These are phyloP conservation scores for Hypoxylon perforatum DNA, from an alignment of 495 filamentous ascomycete genomes.

Conservation along the genomic window DNA sequence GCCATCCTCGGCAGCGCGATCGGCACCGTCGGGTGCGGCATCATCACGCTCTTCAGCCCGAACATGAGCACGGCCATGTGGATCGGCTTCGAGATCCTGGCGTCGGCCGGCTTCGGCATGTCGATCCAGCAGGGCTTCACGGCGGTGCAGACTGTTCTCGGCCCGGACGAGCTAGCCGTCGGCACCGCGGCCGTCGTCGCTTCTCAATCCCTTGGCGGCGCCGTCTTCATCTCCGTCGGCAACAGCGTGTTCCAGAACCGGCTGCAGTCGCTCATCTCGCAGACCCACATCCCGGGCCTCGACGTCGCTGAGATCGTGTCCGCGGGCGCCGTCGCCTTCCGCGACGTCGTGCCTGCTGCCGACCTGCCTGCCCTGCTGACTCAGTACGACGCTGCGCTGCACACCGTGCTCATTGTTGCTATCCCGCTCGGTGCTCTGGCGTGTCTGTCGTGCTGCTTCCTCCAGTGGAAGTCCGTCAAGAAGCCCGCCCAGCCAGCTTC, in stretches of 20 bases:
- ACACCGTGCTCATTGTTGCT: slow-evolving; percentile 43
- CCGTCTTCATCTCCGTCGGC: slow-evolving; percentile 67
- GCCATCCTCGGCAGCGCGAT: slow-evolving; percentile 69
- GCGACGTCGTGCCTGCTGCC: slow-evolving; percentile 43
- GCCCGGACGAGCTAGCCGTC: slow-evolving; percentile 60
- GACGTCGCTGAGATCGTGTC: slow-evolving; percentile 46
- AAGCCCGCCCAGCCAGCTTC: slow-evolving; percentile 22
- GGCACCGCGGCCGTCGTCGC: slow-evolving; percentile 69
- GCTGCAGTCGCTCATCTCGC: slow-evolving; percentile 15
- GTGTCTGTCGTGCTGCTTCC: slow-evolving; percentile 52
- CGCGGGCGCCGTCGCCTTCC: slow-evolving; percentile 63
- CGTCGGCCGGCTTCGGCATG: slow-evolving; percentile 69
- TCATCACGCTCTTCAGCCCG: slow-evolving; percentile 67
- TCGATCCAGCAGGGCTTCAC: slow-evolving; percentile 67
- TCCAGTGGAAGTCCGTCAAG: slow-evolving; percentile 66
- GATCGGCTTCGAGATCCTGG: slow-evolving; percentile 73
- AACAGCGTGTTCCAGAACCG: slow-evolving; percentile 54
- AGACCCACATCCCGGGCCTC: slow-evolving; percentile 39
- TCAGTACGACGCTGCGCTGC: slow-evolving; percentile 48
- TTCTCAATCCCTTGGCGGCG: slow-evolving; percentile 66
- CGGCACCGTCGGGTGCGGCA: slow-evolving; percentile 69
- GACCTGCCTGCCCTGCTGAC: slow-evolving; percentile 44
- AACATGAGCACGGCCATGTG: slow-evolving; percentile 53
- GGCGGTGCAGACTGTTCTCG: slow-evolving; percentile 64
- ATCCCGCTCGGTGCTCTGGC: slow-evolving; percentile 52